Percentiles rank a stretch among this genome's conserved stretches.
phyloP scores from a whole-genome alignment of 2,329 filamentous ascomycete genomes.

The Venturia oleaginea region DNA sequence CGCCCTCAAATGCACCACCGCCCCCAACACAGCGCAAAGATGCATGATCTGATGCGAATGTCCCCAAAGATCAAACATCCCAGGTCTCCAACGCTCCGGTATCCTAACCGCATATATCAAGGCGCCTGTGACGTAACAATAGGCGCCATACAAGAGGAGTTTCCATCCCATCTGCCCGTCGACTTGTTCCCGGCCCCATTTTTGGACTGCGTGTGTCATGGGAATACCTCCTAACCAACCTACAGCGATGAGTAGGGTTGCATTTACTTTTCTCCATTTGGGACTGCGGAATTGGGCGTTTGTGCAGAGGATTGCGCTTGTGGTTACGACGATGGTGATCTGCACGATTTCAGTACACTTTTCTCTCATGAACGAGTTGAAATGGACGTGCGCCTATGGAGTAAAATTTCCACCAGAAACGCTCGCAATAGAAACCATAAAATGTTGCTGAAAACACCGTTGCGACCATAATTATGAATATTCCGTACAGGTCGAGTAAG shows the following conservation, averaged over 20 bases:
- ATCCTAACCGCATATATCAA: slow-evolving; percentile 66
- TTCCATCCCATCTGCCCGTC: slow-evolving; percentile 5
- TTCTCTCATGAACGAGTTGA: not conserved
- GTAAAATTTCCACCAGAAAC: not conserved
- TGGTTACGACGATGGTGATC: not conserved
- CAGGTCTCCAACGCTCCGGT: slow-evolving; percentile 66
- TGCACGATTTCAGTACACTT: not conserved
- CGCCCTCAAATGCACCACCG: slow-evolving; percentile 64
- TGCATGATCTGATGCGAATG: slow-evolving; percentile 90
- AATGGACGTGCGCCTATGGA: not conserved
- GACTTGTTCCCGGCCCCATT: slow-evolving; percentile 2
- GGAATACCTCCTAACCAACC: not conserved
- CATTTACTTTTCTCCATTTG: slow-evolving; percentile 1
- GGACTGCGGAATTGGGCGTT: not conserved
- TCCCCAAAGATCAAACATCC: slow-evolving; percentile 73
- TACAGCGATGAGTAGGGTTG: not conserved
- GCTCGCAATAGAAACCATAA: slow-evolving; percentile 7
- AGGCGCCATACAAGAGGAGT: slow-evolving; percentile 57
- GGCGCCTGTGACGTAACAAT: slow-evolving; percentile 71
- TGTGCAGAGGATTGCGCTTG: not conserved
- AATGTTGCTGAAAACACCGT: not conserved
- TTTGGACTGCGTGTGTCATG: slow-evolving; percentile 46
- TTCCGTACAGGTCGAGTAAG: slow-evolving; percentile 1
- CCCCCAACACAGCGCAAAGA: slow-evolving; percentile 69
- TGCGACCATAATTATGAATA: slow-evolving; percentile 1